A percentile compares a stretch with the other conserved stretches of the same genome.
Evolutionary conservation across 1,284 basidiomycete species (phyloP).

Genomic region (Prillingera fragicola): DNA sequence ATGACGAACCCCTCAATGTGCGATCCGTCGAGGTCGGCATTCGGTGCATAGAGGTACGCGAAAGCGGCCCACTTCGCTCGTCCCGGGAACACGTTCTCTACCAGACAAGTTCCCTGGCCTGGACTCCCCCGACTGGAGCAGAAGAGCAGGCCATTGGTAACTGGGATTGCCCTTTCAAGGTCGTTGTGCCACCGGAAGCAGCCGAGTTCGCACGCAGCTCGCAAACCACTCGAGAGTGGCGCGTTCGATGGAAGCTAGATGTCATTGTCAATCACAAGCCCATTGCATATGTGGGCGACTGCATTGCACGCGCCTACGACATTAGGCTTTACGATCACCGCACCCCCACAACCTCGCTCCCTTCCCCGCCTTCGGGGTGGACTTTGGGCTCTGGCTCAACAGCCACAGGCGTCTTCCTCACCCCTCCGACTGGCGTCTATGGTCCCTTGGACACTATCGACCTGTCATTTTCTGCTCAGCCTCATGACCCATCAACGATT

Average conservation of each 20-base stretch:
- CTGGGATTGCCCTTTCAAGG: slow-evolving; percentile 28
- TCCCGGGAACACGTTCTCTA: slow-evolving; percentile 25
- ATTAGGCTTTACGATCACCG: slow-evolving; percentile 31
- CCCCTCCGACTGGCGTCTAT: slow-evolving; percentile 25
- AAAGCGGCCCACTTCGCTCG: slow-evolving; percentile 15
- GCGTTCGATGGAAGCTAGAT: slow-evolving; percentile 36
- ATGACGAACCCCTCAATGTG: slow-evolving; percentile 22
- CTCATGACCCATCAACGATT: slow-evolving; percentile 19
- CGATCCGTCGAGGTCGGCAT: slow-evolving; percentile 22
- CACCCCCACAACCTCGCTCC: slow-evolving; percentile 19
- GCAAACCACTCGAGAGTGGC: slow-evolving; percentile 34
- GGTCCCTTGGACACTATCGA: slow-evolving; percentile 33
- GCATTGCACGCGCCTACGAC: slow-evolving; percentile 25
- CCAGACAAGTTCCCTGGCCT: slow-evolving; percentile 27
- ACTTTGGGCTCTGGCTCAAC: slow-evolving; percentile 17
- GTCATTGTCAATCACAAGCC: slow-evolving; percentile 35
- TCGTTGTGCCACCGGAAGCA: slow-evolving; percentile 30
- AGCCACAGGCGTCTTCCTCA: slow-evolving; percentile 21
- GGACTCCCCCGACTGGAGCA: slow-evolving; percentile 18
- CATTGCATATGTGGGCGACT: slow-evolving; percentile 33
- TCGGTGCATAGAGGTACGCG: slow-evolving; percentile 27
- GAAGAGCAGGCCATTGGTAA: slow-evolving; percentile 22
- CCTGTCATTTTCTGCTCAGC: slow-evolving; percentile 24
- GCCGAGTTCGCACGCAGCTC: slow-evolving; percentile 14
- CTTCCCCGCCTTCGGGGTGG: slow-evolving; percentile 25